Percentiles rank a stretch among this genome's conserved stretches.
Evolutionary conservation across 2,329 filamentous ascomycete species (phyloP).

Genomic region (Neocatenulostroma microsporum): DNA sequence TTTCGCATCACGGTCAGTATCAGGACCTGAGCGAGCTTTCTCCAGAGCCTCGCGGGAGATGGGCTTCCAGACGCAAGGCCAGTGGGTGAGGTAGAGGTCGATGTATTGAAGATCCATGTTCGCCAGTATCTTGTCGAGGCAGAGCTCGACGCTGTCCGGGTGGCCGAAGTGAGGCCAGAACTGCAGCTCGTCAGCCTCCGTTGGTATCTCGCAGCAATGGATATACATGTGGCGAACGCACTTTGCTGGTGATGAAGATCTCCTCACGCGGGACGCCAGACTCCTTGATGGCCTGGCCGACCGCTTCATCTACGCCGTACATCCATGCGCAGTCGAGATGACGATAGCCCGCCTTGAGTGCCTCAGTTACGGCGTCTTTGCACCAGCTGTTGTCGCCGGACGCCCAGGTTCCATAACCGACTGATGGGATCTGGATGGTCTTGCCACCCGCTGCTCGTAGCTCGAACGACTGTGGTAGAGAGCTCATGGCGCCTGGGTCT

Average conservation of each 20-base stretch:
- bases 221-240: conserved; percentile 1
- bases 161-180: conserved; percentile 19
- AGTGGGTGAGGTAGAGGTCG: conserved; percentile 39
- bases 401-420: conserved; percentile 23
- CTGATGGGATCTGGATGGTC: conserved; percentile 18
- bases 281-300: conserved; percentile 19
- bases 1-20: conserved; percentile 9
- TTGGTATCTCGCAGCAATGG: too few species aligned
- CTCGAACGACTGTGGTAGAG: conserved; percentile 18
- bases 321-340: conserved; percentile 24
- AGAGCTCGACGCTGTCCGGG: conserved; percentile 20
- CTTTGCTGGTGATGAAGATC: conserved; percentile 19
- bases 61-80: conserved; percentile 24
- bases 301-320: conserved; percentile 17
- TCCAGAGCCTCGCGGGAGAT: conserved; percentile 13
- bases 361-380: conserved; percentile 17
- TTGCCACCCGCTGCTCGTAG: conserved; percentile 17
- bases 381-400: conserved; percentile 18
- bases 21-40: conserved; percentile 10
- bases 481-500: conserved; percentile 16
- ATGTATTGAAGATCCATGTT: conserved; percentile 35
- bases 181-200: conserved; percentile 2
- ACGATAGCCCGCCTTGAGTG: conserved; percentile 21
- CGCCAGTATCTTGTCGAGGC: conserved; percentile 32
- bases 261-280: conserved; percentile 19